phyloP scores from a whole-genome alignment of 2,329 filamentous ascomycete species.

The Pseudogymnoascus sp. region DNA sequence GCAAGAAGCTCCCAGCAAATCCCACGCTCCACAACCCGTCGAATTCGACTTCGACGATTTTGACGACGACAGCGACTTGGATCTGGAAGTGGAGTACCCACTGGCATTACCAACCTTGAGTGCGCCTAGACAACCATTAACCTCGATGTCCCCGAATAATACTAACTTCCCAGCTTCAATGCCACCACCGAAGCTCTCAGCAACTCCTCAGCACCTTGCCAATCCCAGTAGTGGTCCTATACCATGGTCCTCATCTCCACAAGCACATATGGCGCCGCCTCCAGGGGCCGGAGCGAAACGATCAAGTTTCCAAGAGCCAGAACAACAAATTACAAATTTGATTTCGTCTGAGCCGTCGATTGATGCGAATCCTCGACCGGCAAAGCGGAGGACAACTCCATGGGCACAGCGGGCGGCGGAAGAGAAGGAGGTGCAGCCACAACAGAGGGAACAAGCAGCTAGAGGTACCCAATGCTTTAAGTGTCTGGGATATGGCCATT shows the following conservation, averaged over 20 bases:
- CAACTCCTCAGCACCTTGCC: not conserved
- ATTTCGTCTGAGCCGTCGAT: conserved; percentile 9
- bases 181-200: not conserved
- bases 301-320: conserved; percentile 9
- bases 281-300: conserved; percentile 15
- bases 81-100: conserved; percentile 57
- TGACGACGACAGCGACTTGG: conserved; percentile 71
- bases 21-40: conserved; percentile 23
- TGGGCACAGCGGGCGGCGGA: conserved; percentile 25
- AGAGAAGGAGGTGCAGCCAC: conserved; percentile 17
- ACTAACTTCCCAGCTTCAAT: conserved; percentile 11
- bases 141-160: not conserved
- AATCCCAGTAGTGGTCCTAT: conserved; percentile 22
- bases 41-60: conserved; percentile 76
- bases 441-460: not conserved
- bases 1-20: conserved; percentile 2
- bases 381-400: conserved; percentile 29
- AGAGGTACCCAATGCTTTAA: not conserved
- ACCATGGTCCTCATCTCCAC: conserved; percentile 38
- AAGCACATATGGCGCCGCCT: conserved; percentile 33
- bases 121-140: not conserved
- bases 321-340: conserved; percentile 11
- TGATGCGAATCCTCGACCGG: conserved; percentile 25
- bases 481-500: not conserved
- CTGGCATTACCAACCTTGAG: conserved; percentile 20